Evolutionary conservation across 257 asterid genomes (phyloP).

Genomic region (Cynanchum wilfordii): DNA sequence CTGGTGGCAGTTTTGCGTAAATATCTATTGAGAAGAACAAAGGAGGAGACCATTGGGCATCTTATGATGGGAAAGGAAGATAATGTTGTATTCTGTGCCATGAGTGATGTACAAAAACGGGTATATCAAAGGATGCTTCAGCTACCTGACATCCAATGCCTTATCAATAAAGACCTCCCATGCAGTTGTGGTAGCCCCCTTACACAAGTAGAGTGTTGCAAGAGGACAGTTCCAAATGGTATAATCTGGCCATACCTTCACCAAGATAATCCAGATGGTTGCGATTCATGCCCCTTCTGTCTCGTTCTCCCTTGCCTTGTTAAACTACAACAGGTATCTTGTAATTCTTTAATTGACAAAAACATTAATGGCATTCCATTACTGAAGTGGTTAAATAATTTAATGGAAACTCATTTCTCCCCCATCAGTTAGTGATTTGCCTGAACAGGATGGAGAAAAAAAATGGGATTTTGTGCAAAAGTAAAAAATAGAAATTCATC

Average conservation of each 20-base stretch:
- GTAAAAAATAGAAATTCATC: background rate
- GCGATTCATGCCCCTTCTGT: conserved; percentile 95
- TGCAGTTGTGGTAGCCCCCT: conserved; percentile 97
- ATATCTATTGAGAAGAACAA: conserved; percentile 89
- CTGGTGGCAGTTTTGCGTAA: conserved; percentile 59
- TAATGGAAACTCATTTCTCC: background rate
- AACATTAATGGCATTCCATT: background rate
- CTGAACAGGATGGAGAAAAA: background rate
- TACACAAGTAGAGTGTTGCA: conserved; percentile 84
- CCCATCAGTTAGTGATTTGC: background rate
- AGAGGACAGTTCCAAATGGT: conserved; percentile 72
- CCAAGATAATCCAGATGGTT: conserved; percentile 78
- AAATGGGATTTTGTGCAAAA: background rate
- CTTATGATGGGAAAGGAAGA: conserved; percentile 98
- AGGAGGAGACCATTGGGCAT: conserved; percentile 94
- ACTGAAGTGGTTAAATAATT: background rate
- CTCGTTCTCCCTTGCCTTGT: conserved; percentile 92
- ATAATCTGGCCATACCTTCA: conserved; percentile 89
- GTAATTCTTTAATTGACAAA: background rate
- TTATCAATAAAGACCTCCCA: conserved; percentile 78
- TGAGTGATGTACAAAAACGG: conserved; percentile 88
- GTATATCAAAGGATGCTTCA: conserved; percentile 70
- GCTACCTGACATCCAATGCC: conserved; percentile 86
- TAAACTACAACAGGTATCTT: conserved; percentile 85
- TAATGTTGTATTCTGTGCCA: conserved; percentile 85